Evolutionary conservation across 2,329 filamentous ascomycete genomes (phyloP).

Genomic region (Verruconis gallopava): DNA sequence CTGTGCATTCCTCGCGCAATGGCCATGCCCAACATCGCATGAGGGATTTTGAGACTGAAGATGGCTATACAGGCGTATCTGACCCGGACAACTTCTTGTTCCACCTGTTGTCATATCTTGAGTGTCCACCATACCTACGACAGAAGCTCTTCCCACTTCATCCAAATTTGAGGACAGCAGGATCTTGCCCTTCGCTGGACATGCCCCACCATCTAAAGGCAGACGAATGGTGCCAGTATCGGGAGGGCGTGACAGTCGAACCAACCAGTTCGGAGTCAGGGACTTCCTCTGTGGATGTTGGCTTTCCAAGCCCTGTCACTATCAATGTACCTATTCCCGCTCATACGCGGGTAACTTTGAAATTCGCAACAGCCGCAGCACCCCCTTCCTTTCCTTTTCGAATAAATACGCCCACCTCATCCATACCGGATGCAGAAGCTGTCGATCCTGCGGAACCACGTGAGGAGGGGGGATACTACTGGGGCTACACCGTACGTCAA

Average conservation of each 20-base stretch:
- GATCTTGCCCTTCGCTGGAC: slow-evolving; percentile 62
- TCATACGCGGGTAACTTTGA: slow-evolving; percentile 61
- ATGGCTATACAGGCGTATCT: slow-evolving; percentile 51
- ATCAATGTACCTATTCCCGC: slow-evolving; percentile 51
- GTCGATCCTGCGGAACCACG: slow-evolving; percentile 58
- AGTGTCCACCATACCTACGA: slow-evolving; percentile 72
- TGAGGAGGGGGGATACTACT: slow-evolving; percentile 70
- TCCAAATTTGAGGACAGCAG: slow-evolving; percentile 61
- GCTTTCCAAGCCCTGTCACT: slow-evolving; percentile 33
- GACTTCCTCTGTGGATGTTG: slow-evolving; percentile 34
- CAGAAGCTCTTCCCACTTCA: slow-evolving; percentile 65
- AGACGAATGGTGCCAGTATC: slow-evolving; percentile 66
- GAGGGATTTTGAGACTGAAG: slow-evolving; percentile 28
- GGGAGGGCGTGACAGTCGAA: slow-evolving; percentile 57
- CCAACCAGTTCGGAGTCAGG: neutral
- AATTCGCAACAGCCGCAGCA: slow-evolving; percentile 39
- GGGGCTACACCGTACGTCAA: slow-evolving; percentile 64
- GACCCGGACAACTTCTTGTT: slow-evolving; percentile 70
- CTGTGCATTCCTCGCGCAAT: slow-evolving; percentile 8
- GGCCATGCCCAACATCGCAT: slow-evolving; percentile 19
- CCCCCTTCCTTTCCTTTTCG: slow-evolving; percentile 19
- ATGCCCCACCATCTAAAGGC: slow-evolving; percentile 72
- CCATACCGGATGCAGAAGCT: slow-evolving; percentile 36
- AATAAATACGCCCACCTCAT: slow-evolving; percentile 3
- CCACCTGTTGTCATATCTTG: slow-evolving; percentile 68